Evolutionary conservation across 2,329 filamentous ascomycete species (phyloP), one percentile per base, ranked within the genome.

Genomic region (Emergomyces africanus): DNA sequence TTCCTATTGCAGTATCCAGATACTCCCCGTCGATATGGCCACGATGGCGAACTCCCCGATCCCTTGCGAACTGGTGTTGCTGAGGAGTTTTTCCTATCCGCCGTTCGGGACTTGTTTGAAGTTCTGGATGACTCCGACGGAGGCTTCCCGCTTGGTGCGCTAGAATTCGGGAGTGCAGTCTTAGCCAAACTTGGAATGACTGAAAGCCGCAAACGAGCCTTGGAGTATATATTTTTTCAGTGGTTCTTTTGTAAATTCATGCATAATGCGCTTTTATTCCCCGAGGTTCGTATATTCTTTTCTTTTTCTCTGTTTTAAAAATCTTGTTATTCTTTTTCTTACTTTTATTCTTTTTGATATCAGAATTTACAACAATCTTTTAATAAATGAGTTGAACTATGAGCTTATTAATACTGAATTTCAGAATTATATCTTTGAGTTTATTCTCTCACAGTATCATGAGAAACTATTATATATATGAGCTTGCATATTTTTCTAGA

Each of bases 171-270:
- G 64, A 89, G 87, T 70, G 89, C 90, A 63, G 89, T 96, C 61
- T 76, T 96, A 50, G 81, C 81, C 61, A 90, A 90, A 67, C 77
- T 96, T 61, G 75, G 79, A 41, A 85, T 89, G 64, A 80, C 80
- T 64, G 85, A 87, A 64, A 83, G 83, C 64, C 84, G 88, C 62
- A 85, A 88, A 64, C 84, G 83, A 65, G 90, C 90, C 44, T 84
- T 90, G 62, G 85, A 85, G 65, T 95, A 91, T 77, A 82, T 97
- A 64, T 85, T 96, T 63, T 89, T 87, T 67, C 88, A 91, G 69
- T 99, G 92, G 85, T 85, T 96, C 62, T 96, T 97, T 71, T 88
- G 90, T 63, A 86, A 87, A 57, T 96, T 94, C 73, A 78, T 97
- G 41, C 81, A 89, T 53, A 87, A 88, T 66, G 86, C 90, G 57